Evolutionary conservation across 148 eudicot genomes (phyloP).

Genomic region (Persicaria tinctoria): DNA sequence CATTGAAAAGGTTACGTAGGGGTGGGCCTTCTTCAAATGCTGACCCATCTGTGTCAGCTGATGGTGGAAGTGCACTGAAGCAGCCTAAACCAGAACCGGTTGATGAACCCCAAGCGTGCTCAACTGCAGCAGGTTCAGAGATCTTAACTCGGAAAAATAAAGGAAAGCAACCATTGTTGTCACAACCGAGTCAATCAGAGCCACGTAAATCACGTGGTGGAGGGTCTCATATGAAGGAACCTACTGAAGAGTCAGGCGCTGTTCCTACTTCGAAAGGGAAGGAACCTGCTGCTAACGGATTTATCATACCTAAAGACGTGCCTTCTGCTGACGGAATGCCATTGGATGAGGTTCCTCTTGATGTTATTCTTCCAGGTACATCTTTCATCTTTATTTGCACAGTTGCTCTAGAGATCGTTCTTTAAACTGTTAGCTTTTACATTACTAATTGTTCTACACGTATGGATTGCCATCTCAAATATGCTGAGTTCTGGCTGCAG

Average conservation of each 20-base stretch:
- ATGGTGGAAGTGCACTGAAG: conserved; percentile 29
- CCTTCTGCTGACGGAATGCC: conserved; percentile 49
- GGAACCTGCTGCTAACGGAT: conserved; percentile 15
- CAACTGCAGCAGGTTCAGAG: conserved; percentile 14
- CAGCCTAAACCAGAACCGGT: conserved; percentile 47
- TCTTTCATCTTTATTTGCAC: conserved; percentile 2
- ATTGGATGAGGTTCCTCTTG: conserved; percentile 38
- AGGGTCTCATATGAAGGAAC: conserved; percentile 39
- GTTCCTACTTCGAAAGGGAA: conserved; percentile 22
- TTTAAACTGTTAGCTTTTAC: not conserved
- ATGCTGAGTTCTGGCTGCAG: not conserved
- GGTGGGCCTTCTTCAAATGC: conserved; percentile 28
- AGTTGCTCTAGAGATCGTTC: not conserved
- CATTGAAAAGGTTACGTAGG: conserved; percentile 68
- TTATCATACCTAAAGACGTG: conserved; percentile 72
- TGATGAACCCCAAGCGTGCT: conserved; percentile 34
- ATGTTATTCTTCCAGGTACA: conserved; percentile 56
- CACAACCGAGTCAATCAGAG: conserved; percentile 20
- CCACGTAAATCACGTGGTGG: conserved; percentile 18
- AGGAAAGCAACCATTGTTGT: conserved; percentile 51
- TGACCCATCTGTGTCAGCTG: conserved; percentile 19
- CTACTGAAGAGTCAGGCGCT: conserved; percentile 24
- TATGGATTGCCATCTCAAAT: conserved; percentile 3
- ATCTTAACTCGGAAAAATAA: conserved; percentile 40
- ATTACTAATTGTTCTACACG: not conserved